These are phyloP conservation scores for Hymenoscyphus fraxineus DNA, from an alignment of 2,329 filamentous ascomycete genomes.

Conservation along the genomic window DNA sequence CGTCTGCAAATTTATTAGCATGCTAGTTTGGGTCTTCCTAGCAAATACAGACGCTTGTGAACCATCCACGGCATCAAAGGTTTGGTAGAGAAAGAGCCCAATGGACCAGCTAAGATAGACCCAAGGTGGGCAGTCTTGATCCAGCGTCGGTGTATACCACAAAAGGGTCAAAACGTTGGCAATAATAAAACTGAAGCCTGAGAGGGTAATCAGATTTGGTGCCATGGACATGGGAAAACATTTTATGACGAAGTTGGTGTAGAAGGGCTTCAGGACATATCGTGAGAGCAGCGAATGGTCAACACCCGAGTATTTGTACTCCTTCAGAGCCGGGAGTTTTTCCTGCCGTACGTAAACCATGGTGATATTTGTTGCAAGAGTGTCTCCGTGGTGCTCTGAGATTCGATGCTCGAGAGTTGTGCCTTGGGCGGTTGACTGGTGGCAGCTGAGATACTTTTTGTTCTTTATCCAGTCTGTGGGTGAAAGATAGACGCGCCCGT, in stretches of 20 bases:
- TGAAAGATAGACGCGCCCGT: slow-evolving; percentile 14
- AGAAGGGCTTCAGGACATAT: slow-evolving; percentile 97
- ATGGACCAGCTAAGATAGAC: slow-evolving; percentile 90
- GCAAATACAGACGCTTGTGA: slow-evolving; percentile 70
- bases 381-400: background rate
- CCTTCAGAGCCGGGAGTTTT: slow-evolving; percentile 78
- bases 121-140: slow-evolving; percentile 91
- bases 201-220: slow-evolving; percentile 80
- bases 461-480: slow-evolving; percentile 8
- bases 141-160: slow-evolving; percentile 92
- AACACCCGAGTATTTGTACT: slow-evolving; percentile 93
- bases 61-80: slow-evolving; percentile 95
- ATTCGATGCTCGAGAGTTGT: background rate
- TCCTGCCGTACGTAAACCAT: slow-evolving; percentile 98
- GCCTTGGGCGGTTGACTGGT: background rate
- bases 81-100: slow-evolving; percentile 94
- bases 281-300: slow-evolving; percentile 87
- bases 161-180: slow-evolving; percentile 86
- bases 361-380: slow-evolving; percentile 34
- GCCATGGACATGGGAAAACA: slow-evolving; percentile 96
- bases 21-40: background rate
- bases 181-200: slow-evolving; percentile 85
- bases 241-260: slow-evolving; percentile 89
- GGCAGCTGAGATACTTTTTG: background rate
- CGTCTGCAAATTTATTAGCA: slow-evolving; percentile 48